Conservation (phyloP, 2,329 filamentous ascomycete species). For the Aspergillus thermomutatus region DNA sequence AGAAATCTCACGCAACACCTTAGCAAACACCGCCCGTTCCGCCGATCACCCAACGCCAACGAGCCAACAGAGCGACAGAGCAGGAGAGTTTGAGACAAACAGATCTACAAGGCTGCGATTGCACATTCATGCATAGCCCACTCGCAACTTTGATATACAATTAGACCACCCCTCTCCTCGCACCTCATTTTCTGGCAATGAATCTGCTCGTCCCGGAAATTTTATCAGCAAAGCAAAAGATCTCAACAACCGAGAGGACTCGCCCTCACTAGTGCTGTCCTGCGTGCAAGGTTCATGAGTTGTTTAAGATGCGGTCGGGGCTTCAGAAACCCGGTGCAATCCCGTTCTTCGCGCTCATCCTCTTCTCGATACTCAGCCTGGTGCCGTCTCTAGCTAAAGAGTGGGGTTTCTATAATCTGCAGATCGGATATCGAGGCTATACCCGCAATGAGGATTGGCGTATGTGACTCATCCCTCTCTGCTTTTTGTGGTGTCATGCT, state of each 20-base stretch:
- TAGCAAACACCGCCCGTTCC: slow-evolving; percentile 1
- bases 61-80: not conserved
- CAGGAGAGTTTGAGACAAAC: not conserved
- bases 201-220: slow-evolving; percentile 3
- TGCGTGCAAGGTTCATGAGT: slow-evolving; percentile 10
- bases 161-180: not conserved
- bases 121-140: slow-evolving; percentile 1
- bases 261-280: slow-evolving; percentile 3
- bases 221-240: not conserved
- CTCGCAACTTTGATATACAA: slow-evolving; percentile 1
- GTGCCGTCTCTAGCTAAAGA: slow-evolving; percentile 31
- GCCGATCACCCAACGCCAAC: slow-evolving; percentile 5
- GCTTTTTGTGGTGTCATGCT: not conserved
- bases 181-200: slow-evolving; percentile 12
- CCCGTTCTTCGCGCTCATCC: slow-evolving; percentile 30
- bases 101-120: not conserved
- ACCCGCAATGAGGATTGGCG: slow-evolving; percentile 20
- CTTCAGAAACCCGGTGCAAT: slow-evolving; percentile 33
- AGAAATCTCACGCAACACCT: not conserved
- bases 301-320: slow-evolving; percentile 33
- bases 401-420: slow-evolving; percentile 27
- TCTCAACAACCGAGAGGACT: not conserved
- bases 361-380: slow-evolving; percentile 33
- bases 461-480: slow-evolving; percentile 16
- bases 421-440: slow-evolving; percentile 26